These are phyloP conservation scores for Cladophialophora carrionii DNA, from an alignment of 2,329 filamentous ascomycete species.

Conservation along the genomic window DNA sequence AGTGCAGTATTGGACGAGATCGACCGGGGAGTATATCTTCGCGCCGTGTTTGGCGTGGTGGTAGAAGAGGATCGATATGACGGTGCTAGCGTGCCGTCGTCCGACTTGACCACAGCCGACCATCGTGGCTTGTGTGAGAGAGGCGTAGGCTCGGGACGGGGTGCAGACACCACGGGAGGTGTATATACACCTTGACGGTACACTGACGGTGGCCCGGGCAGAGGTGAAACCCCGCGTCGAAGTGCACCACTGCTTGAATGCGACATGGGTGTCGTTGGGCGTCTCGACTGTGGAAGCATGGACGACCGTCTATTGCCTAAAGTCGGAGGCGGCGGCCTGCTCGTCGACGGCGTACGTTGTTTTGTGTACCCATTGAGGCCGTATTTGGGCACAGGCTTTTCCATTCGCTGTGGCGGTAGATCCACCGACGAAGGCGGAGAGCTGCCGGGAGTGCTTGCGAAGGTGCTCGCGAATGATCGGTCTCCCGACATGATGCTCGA, in stretches of 20 bases:
- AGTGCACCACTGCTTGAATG: conserved; percentile 24
- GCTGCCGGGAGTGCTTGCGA: conserved; percentile 71
- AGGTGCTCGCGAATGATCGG: conserved; percentile 66
- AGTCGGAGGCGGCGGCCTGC: conserved; percentile 37
- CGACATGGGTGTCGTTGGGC: conserved; percentile 37
- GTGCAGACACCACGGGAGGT: conserved; percentile 45
- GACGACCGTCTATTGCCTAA: conserved; percentile 34
- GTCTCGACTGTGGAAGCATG: conserved; percentile 31
- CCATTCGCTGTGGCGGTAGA: conserved; percentile 56
- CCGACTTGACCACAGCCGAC: conserved; percentile 69
- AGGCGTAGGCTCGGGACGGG: conserved; percentile 51
- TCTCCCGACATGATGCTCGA: conserved; percentile 89
- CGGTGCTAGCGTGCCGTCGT: conserved; percentile 46
- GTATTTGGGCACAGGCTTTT: conserved; percentile 53
- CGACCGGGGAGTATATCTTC: conserved; percentile 40
- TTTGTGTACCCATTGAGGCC: conserved; percentile 38
- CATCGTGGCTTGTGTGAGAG: conserved; percentile 68
- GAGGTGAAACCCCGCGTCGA: conserved; percentile 33
- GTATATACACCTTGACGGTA: conserved; percentile 42
- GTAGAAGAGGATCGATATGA: conserved; percentile 35
- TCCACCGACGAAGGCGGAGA: conserved; percentile 70
- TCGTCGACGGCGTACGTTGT: conserved; percentile 48
- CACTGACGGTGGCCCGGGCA: conserved; percentile 38
- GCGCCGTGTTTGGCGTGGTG: conserved; percentile 27
- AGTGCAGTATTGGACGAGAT: conserved; percentile 47